Base-by-base conservation (phyloP, 495 filamentous ascomycete genomes). In the Echria macrotheca region DNA sequence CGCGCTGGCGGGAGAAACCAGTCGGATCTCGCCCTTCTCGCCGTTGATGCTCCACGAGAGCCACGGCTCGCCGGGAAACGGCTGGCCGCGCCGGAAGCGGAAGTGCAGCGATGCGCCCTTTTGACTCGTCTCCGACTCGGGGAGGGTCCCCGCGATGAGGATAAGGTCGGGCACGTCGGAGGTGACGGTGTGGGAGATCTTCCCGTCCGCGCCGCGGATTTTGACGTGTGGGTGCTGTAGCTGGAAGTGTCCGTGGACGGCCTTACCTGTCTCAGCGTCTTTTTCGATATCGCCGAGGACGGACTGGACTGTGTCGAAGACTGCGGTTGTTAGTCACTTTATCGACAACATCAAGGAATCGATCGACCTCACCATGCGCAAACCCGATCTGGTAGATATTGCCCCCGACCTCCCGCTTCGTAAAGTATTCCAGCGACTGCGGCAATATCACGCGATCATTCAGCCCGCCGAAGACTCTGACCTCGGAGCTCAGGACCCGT, bases 11-110 rank as follows among this genome's bases (percentile, higher is more conserved):
- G 46, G 38, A 1, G 66, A 66, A 1, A 69, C 65, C 15, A 83
- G 57, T 17, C 68, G 62, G 14, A 83, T 72, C 60, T 81, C 76
- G 4, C 79, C 80, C 53, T 71, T 74, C 21, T 72, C 67, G 39
- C 79, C 77, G 25, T 70, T 66, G 36, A 85, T 77, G 0, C 57
- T 64, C 81, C 80, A 84, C 14, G 68, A 52, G 11, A 80, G 64
- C 1, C 66, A 71, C 1, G 69, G 69, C 0, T 69, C 68, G 1
- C 69, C 71, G 0, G 70, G 68, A 50, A 78, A 78, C 1, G 72
- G 62, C 40, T 67, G 62, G 0, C 76, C 78, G n/a, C 64, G 68
- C 9, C 77, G 72, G 43, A 77, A 66, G 10, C 68, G 65, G 38
- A 71, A 38, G 4, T 71, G 68, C 10, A 81, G 44, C 0, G 67